Evolutionary conservation across 78 protist genomes (phyloP), one percentile per base, ranked within the genome.

Genomic region (Dictyostelium firmibasis): DNA sequence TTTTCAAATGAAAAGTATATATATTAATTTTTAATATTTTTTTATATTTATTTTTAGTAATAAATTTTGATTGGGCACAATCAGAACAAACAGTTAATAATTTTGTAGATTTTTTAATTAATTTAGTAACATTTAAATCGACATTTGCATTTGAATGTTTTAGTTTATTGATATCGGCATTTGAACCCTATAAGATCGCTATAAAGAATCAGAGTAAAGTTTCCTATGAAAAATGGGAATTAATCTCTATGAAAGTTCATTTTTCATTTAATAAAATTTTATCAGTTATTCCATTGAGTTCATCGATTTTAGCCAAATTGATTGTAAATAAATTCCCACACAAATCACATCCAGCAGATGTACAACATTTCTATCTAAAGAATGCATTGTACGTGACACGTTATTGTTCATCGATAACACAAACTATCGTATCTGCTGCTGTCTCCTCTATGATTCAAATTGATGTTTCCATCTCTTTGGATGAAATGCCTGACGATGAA

Each of bases 51-150:
- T 8, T 16, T n/a, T 20, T 33, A 87, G 93, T 89, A 33, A 81
- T 89, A 18, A 89, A 53, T 16, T 89, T 89, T 50, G 94, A 89
- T 89, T 89, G 94, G 94, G 31, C 94, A 41, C 72, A 41, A 70
- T 72, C 84, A 79, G 94, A 89, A 64, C 86, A 70, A 72, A 62
- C 94, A 36, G 94, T 81, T 14, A 70, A 70, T 69, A 81, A 47
- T 43, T 89, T 89, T 89, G 77, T 89, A 89, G 94, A 89, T 81
- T 89, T 89, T 89, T 43, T 69, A 35, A 69, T 89, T 10, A 89
- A 89, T 81, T 69, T 89, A 20, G 94, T 89, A 70, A 69, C 94
- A 81, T 89, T 43, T 84, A 89, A 89, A 43, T 43, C 74, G 33
- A 81, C 77, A 31, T 89, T 60, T 70, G 94, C 87, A 27, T 67